Percentiles rank a stretch among this genome's conserved stretches.
These are phyloP conservation scores for Toxicodendron radicans DNA, from an alignment of 345 rosid genomes.

Conservation along the genomic window DNA sequence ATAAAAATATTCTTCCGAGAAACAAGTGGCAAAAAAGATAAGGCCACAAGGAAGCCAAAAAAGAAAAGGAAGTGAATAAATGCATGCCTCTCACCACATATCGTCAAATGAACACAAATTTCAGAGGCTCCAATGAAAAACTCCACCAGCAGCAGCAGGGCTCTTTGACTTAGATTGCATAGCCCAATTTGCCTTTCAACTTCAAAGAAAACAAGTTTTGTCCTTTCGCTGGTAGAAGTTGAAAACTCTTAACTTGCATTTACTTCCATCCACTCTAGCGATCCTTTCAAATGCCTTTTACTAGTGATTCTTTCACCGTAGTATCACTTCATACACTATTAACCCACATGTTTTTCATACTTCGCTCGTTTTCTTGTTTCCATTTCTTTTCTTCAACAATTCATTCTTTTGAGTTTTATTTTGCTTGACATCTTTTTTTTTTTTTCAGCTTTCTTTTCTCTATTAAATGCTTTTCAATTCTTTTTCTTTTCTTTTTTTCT, in stretches of 20 bases:
- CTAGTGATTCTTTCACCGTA: background rate
- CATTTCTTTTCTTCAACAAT: background rate
- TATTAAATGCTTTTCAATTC: too few species aligned
- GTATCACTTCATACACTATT: background rate
- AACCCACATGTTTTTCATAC: constrained; percentile 10
- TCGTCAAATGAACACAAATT: constrained; percentile 35
- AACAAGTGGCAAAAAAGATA: constrained; percentile 20
- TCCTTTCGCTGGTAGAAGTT: constrained; percentile 24
- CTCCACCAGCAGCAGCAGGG: constrained; percentile 41
- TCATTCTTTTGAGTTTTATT: constrained; percentile 11
- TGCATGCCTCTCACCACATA: constrained; percentile 52
- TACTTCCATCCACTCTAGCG: constrained; percentile 19
- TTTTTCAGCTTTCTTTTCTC: constrained; percentile 13
- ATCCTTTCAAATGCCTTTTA: constrained; percentile 17
- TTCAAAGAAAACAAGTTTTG: constrained; percentile 23
- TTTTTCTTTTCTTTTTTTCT: too few species aligned
- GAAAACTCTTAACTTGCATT: constrained; percentile 31
- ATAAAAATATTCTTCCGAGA: background rate
- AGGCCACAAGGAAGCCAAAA: constrained; percentile 37
- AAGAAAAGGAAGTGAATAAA: background rate
- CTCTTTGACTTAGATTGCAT: constrained; percentile 41
- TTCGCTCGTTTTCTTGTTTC: constrained; percentile 13
- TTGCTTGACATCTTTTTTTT: constrained; percentile 15
- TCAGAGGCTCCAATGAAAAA: constrained; percentile 37
- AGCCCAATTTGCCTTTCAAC: constrained; percentile 33